Percentiles rank a stretch among this genome's conserved stretches.
These are phyloP conservation scores for Saccharomycopsis microspora DNA, from an alignment of 805 yeast genomes.

Conservation along the genomic window DNA sequence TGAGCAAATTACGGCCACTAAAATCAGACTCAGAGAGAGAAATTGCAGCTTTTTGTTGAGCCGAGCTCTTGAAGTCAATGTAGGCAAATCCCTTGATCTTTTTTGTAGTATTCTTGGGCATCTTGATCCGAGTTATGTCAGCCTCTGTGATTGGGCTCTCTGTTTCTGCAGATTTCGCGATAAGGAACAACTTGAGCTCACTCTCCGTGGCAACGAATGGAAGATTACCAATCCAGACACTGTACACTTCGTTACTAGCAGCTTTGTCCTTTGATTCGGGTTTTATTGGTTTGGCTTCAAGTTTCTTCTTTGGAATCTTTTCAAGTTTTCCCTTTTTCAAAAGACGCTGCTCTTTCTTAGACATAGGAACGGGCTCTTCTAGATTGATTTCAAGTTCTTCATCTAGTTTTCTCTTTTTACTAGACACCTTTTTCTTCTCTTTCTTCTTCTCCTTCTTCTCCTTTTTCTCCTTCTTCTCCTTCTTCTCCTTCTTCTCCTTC, in stretches of 20 bases:
- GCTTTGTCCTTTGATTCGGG: constrained; percentile 20
- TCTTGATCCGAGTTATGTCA: constrained; percentile 64
- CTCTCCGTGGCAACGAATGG: constrained; percentile 75
- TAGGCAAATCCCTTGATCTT: constrained; percentile 81
- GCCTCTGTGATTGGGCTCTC: constrained; percentile 33
- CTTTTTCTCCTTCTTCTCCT: constrained; percentile 19
- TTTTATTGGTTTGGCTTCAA: constrained; percentile 18
- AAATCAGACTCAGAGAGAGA: constrained; percentile 58
- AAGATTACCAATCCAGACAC: constrained; percentile 93
- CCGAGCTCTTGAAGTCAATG: constrained; percentile 58
- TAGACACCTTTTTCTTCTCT: constrained; percentile 24
- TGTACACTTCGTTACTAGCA: constrained; percentile 40
- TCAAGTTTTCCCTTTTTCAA: constrained; percentile 68
- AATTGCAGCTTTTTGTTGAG: constrained; percentile 52
- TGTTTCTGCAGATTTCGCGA: constrained; percentile 39
- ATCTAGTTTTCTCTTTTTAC: constrained; percentile 26
- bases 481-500: constrained; percentile 17
- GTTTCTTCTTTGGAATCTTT: constrained; percentile 28
- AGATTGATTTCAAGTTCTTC: constrained; percentile 63
- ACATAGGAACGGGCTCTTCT: constrained; percentile 64
- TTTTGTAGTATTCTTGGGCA: constrained; percentile 57
- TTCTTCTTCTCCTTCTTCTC: constrained; percentile 25
- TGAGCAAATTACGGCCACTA: constrained; percentile 77
- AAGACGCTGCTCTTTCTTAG: constrained; percentile 83
- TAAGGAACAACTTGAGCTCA: constrained; percentile 55